Base-by-base conservation (phyloP, 1,284 basidiomycete species). In the Leccinum subrobustum region DNA sequence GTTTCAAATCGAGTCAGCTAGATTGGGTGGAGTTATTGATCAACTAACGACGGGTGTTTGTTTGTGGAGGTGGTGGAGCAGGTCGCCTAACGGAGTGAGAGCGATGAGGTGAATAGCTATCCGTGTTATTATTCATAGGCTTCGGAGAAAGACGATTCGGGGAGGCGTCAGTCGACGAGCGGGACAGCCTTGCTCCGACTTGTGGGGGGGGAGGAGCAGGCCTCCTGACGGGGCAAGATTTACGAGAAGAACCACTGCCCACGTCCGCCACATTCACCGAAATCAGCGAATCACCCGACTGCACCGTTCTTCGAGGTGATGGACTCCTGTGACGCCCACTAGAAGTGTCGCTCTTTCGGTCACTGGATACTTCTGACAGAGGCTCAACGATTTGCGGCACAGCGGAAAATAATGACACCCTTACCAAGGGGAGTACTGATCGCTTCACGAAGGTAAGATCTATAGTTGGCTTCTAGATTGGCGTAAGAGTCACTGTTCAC, bases 131-230 rank as follows among this genome's bases (percentile, higher is more conserved):
- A 7, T 27, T 37, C 33, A 27, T 18, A 9, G 18, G 39, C 8
- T 44, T 56, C 12, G 27, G 44, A 27, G 3, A 37, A 27, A 29
- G 2, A 8, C 1, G 29, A n/a, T 33, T 54, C 9, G 53, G 23
- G 23, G 51, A 29, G 6, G 14, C 3, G 5, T 3, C 52, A 7
- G 12, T 29, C 3, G 63, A 37, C 3, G 63, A 55, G 44, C 31
- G 14, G 7, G 52, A 18, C 12, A 23, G 18, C 16, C 20, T 48
- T 16, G 64, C 39, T 31, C 11, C 42, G 42, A 44, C 42, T 18
- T 12, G 53, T 8, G 58, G 65, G 12, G 65, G 65, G 11, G 57
- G 53, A 31, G 67, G 59, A 31, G 62, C 25, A 7, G 67, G 54
- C 18, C 63, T 39, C 33, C 63, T 67, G 51, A 48, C 4, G 7